A percentile compares a stretch with the other conserved stretches of the same genome.
Conservation (phyloP, 2,329 filamentous ascomycete species). For the Arthrobotrys conoides region DNA sequence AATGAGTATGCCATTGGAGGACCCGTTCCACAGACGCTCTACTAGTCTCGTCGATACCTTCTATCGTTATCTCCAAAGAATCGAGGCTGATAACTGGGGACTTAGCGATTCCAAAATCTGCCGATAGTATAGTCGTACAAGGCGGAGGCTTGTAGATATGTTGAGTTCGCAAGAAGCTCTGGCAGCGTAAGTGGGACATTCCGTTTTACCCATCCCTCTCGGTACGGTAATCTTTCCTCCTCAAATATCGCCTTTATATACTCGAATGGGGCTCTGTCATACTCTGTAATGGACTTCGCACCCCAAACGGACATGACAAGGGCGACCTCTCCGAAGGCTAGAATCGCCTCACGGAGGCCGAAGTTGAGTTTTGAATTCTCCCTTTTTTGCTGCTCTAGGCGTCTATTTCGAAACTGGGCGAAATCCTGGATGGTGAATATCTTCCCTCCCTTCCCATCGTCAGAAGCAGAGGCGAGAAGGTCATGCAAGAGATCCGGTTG, state of each 20-base stretch:
- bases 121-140: slow-evolving; percentile 26
- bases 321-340: slow-evolving; percentile 61
- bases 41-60: neutral
- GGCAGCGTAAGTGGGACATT: slow-evolving; percentile 48
- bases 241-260: slow-evolving; percentile 57
- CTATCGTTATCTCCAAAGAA: neutral
- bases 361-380: slow-evolving; percentile 54
- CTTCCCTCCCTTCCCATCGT: slow-evolving; percentile 58
- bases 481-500: slow-evolving; percentile 63
- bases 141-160: slow-evolving; percentile 46
- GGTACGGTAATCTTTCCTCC: slow-evolving; percentile 59
- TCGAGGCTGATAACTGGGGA: too few relatives aligned
- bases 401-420: slow-evolving; percentile 44
- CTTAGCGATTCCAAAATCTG: slow-evolving; percentile 10
- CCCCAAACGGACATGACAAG: slow-evolving; percentile 57
- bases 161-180: slow-evolving; percentile 52
- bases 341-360: slow-evolving; percentile 52
- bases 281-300: slow-evolving; percentile 27
- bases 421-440: slow-evolving; percentile 61
- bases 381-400: slow-evolving; percentile 32
- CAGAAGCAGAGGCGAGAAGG: slow-evolving; percentile 61
- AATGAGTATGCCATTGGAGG: too few relatives aligned
- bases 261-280: slow-evolving; percentile 51
- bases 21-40: neutral
- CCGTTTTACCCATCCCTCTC: slow-evolving; percentile 48